Conservation (phyloP, 2,329 filamentous ascomycete genomes). For the Beauveria caledonica region DNA sequence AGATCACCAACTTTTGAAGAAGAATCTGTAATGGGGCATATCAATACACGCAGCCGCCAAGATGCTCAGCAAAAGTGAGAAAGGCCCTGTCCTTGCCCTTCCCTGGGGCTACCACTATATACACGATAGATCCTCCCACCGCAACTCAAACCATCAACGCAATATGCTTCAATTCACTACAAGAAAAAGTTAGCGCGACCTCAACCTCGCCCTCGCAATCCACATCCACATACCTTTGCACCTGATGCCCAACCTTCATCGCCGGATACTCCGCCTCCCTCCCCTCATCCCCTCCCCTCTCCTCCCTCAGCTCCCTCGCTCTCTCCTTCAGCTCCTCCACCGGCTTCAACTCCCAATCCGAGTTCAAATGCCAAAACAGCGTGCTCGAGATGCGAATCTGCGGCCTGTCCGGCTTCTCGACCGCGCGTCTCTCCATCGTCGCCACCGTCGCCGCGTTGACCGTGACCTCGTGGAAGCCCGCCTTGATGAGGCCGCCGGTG, state of each 20-base stretch:
- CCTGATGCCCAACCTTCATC: slow-evolving; percentile 53
- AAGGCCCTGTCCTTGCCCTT: too few relatives aligned
- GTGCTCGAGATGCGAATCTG: slow-evolving; percentile 51
- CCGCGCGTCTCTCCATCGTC: slow-evolving; percentile 35
- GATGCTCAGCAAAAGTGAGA: not conserved
- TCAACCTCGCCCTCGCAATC: not conserved
- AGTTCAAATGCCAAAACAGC: slow-evolving; percentile 52
- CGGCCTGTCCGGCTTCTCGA: slow-evolving; percentile 38
- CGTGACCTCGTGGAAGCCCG: slow-evolving; percentile 54
- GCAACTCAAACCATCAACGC: slow-evolving; percentile 34
- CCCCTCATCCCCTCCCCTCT: slow-evolving; percentile 48
- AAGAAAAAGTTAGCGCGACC: not conserved
- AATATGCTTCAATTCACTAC: slow-evolving; percentile 45
- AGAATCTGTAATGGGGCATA: too few relatives aligned
- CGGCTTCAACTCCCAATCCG: slow-evolving; percentile 47
- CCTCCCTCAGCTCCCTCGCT: slow-evolving; percentile 35
- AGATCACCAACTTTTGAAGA: too few relatives aligned
- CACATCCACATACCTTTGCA: slow-evolving; percentile 37
- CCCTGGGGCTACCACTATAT: not conserved
- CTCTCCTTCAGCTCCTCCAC: slow-evolving; percentile 38
- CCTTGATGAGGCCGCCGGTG: slow-evolving; percentile 52
- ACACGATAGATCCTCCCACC: not conserved
- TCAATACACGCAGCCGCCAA: not conserved
- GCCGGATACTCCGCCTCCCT: slow-evolving; percentile 37
- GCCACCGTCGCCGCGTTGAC: slow-evolving; percentile 45